phyloP scores from a whole-genome alignment of 805 yeast genomes.

The Suhomyces faveliae region DNA sequence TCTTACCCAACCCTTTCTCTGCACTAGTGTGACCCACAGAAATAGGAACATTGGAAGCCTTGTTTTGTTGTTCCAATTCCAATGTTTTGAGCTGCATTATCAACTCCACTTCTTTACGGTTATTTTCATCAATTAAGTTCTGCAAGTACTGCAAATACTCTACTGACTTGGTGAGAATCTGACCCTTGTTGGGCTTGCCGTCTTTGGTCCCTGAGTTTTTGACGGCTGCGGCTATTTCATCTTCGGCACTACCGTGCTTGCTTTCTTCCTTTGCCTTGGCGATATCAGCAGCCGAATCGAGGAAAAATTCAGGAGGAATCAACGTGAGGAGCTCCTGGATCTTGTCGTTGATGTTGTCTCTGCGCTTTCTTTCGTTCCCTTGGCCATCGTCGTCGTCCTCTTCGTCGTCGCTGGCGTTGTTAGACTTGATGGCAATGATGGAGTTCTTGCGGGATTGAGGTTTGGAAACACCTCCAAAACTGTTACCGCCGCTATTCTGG shows the following conservation, averaged over 20 bases:
- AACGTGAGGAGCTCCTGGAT: conserved; percentile 42
- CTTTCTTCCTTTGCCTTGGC: conserved; percentile 16
- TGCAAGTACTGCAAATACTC: conserved; percentile 69
- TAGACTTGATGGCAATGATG: conserved; percentile 23
- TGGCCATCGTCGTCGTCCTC: conserved; percentile 28
- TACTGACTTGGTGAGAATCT: conserved; percentile 70
- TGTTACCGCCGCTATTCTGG: conserved; percentile 18
- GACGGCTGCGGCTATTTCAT: conserved; percentile 29
- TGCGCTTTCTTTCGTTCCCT: conserved; percentile 41
- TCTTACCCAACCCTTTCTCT: conserved; percentile 67
- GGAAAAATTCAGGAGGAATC: conserved; percentile 37
- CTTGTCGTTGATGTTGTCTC: conserved; percentile 45
- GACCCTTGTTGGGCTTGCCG: conserved; percentile 85
- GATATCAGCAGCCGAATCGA: conserved; percentile 25
- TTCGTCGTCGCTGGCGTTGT: conserved; percentile 17
- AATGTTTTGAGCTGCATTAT: conserved; percentile 57
- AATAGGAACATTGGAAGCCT: conserved; percentile 41
- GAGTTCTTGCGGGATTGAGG: conserved; percentile 40
- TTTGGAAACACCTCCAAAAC: conserved; percentile 34
- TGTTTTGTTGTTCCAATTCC: conserved; percentile 43
- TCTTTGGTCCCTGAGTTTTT: conserved; percentile 64
- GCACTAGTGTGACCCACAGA: conserved; percentile 66
- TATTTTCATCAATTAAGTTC: conserved; percentile 71
- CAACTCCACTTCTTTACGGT: conserved; percentile 75
- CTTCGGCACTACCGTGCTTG: conserved; percentile 15